Evolutionary conservation across 768 basidiomycete species (phyloP), one percentile per base, ranked within the genome.

Genomic region (Termitomyces sp.): DNA sequence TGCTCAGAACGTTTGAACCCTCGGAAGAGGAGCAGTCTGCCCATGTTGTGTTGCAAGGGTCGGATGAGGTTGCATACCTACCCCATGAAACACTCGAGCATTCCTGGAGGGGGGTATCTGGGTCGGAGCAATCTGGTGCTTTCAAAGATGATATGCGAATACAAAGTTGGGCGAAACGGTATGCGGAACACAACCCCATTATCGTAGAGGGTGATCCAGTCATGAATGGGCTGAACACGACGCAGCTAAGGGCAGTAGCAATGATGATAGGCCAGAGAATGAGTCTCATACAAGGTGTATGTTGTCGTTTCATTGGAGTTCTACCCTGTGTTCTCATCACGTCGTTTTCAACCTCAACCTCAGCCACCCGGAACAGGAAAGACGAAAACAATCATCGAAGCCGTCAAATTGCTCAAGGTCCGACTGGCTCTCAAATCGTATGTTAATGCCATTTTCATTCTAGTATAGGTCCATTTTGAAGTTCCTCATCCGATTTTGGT

Each of bases 361-460:
- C 20, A 93, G 90, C 92, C 93, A 42, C 93, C 93, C 20, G 93
- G 93, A 22, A 95, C 93, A 0, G 95, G 95, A 37, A 98, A 98
- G 72, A 95, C 94, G 2, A 87, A 88, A 69, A 95, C 93, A 0
- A 93, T 95, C 48, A 85, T 93, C n/a, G 88, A 95, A 69, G 80
- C 91, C 0, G 79, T 92, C 58, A 88, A 84, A 63, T 67, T 95
- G 18, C 81, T 95, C 58, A 95, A 95, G 79, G 85, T 86, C 20
- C 61, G 61, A 22, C 41, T 9, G 45, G 37, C 37, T 41, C 36
- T 34, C 47, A n/a, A 49, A 33, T 42, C 20, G 9, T 31, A 16
- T 49, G 37, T 39, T 39, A n/a, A 39, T 20, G 16, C 27, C 61
- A 30, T 20, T 59, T 62, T 54, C 22, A 33, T 22, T 56, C 6